phyloP scores from a whole-genome alignment of 192 early-diverging fungal species.

The Glomus cerebriforme region DNA sequence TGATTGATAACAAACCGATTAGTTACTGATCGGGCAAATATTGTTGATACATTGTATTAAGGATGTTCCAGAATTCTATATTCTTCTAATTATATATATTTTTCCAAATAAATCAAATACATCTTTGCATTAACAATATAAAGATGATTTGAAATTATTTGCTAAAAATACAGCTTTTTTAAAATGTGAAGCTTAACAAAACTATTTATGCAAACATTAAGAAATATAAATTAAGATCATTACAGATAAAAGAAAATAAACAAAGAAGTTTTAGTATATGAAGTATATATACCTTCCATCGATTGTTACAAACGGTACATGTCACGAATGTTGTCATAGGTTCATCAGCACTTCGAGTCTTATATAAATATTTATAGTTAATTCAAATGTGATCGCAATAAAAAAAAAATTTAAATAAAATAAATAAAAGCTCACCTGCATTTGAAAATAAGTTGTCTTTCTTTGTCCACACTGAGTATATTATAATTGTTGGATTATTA shows the following conservation, averaged over 20 bases:
- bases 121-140: neutral
- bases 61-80: no score
- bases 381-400: neutral
- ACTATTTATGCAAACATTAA: neutral
- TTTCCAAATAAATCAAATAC: neutral
- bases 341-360: constrained; percentile 95
- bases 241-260: neutral
- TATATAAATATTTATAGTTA: neutral
- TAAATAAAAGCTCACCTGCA: constrained; percentile 53
- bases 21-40: no score
- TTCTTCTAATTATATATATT: neutral
- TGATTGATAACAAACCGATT: no score
- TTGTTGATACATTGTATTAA: no score
- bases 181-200: neutral
- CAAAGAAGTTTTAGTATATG: neutral
- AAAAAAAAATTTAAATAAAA: neutral
- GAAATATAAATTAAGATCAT: neutral
- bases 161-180: neutral
- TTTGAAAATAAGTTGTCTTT: constrained; percentile 91
- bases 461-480: constrained; percentile 67
- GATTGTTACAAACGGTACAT: constrained; percentile 80
- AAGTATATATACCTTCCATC: constrained; percentile 67
- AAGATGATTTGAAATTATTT: neutral
- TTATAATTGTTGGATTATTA: neutral
- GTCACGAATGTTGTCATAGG: constrained; percentile 99